Conservation (phyloP, 345 rosid species). For the Cardamine chenopodiifolia region DNA sequence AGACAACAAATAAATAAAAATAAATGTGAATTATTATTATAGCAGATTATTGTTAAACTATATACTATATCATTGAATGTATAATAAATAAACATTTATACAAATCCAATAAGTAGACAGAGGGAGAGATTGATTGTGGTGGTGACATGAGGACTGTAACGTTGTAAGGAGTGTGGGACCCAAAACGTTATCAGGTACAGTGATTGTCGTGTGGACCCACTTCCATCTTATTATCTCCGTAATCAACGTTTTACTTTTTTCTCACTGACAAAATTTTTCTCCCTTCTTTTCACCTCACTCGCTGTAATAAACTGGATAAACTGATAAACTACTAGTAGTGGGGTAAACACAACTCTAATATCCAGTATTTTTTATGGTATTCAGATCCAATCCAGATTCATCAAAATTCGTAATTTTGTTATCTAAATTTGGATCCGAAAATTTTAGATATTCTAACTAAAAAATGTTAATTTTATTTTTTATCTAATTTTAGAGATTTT, state of each 20-base stretch:
- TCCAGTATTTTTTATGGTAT: no score
- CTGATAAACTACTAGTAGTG: neutral
- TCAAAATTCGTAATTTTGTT: no score
- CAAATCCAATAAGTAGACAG: slow-evolving; percentile 23
- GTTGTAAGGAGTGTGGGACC: slow-evolving; percentile 34
- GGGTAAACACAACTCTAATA: no score
- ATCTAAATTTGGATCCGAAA: no score
- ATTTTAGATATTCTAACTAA: no score
- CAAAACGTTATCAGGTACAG: slow-evolving; percentile 42
- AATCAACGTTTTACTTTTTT: slow-evolving; percentile 20
- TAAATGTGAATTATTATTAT: slow-evolving; percentile 18
- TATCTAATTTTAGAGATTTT: no score
- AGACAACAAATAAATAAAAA: slow-evolving; percentile 14
- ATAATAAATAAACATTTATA: slow-evolving; percentile 8
- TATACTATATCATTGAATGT: slow-evolving; percentile 4
- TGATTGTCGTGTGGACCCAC: slow-evolving; percentile 40
- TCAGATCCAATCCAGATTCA: no score
- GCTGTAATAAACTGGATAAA: neutral
- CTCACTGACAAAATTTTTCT: slow-evolving; percentile 3
- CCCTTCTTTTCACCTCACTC: slow-evolving; percentile 3
- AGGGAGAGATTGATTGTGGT: slow-evolving; percentile 36
- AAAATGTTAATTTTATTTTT: no score
- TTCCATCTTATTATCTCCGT: slow-evolving; percentile 32
- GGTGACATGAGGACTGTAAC: slow-evolving; percentile 43
- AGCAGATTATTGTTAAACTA: slow-evolving; percentile 15